phyloP scores from a whole-genome alignment of 441 rosid genomes.

The Mallotus japonicus region DNA sequence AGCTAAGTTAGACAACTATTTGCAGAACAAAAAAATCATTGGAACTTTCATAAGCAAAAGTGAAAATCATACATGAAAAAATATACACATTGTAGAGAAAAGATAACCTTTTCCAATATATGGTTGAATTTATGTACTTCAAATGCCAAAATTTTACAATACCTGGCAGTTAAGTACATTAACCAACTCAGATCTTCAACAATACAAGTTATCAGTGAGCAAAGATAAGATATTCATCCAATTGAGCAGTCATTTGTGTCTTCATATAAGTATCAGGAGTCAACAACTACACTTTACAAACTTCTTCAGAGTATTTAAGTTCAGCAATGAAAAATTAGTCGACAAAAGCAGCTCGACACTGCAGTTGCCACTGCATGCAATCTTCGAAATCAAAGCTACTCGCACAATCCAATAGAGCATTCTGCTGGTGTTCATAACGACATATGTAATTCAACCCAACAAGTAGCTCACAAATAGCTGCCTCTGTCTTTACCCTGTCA shows the following conservation, averaged over 20 bases:
- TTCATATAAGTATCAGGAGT: slow-evolving; percentile 32
- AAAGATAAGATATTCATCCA: slow-evolving; percentile 36
- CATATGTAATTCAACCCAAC: slow-evolving; percentile 94
- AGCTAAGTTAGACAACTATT: too few species aligned
- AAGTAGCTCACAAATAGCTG: slow-evolving; percentile 74
- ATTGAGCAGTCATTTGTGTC: slow-evolving; percentile 33
- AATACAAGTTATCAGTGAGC: slow-evolving; percentile 25
- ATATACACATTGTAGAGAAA: slow-evolving; percentile 24
- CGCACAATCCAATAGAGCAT: slow-evolving; percentile 79
- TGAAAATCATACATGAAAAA: slow-evolving; percentile 17
- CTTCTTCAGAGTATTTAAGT: slow-evolving; percentile 17
- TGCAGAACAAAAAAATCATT: neutral
- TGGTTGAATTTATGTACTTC: slow-evolving; percentile 30
- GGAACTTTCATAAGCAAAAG: neutral
- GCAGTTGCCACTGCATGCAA: slow-evolving; percentile 89
- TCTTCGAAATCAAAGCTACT: slow-evolving; percentile 97
- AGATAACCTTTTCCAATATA: slow-evolving; percentile 22
- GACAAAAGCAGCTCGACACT: slow-evolving; percentile 50
- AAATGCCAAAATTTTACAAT: slow-evolving; percentile 33
- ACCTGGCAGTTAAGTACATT: slow-evolving; percentile 30
- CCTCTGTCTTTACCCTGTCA: slow-evolving; percentile 81
- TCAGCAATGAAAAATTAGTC: slow-evolving; percentile 36
- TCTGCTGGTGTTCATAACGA: slow-evolving; percentile 90
- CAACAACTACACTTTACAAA: slow-evolving; percentile 29
- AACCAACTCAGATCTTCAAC: slow-evolving; percentile 30